Percentiles rank a stretch among this genome's conserved stretches.
Evolutionary conservation across 495 filamentous ascomycete species (phyloP).

Genomic region (Venustampulla echinocandica): DNA sequence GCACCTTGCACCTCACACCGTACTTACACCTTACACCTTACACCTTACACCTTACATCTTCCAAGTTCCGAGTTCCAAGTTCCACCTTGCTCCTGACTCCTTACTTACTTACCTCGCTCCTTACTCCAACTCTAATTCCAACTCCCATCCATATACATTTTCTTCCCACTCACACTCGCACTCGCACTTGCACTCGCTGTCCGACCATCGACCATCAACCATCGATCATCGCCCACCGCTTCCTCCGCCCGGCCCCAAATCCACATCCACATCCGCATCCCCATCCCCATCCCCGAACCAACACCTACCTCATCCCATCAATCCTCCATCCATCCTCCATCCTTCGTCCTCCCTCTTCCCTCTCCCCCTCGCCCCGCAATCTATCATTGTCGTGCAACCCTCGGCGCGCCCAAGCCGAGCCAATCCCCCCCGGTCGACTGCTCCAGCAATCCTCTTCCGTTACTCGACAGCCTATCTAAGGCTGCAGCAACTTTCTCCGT

Average conservation of each 20-base stretch:
- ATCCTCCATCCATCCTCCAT: conserved; percentile 10
- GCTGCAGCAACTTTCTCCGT: conserved; percentile 13
- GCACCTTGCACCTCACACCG: no score
- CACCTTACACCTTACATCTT: no score
- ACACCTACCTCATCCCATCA: background rate
- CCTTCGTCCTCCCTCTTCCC: conserved; percentile 13
- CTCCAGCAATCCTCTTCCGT: conserved; percentile 4
- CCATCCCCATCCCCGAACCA: conserved; percentile 18
- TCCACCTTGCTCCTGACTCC: background rate
- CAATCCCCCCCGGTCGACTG: conserved; percentile 7
- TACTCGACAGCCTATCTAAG: conserved; percentile 21
- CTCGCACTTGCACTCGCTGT: background rate
- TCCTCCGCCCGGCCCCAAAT: background rate
- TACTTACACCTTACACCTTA: no score
- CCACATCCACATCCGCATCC: conserved; percentile 3
- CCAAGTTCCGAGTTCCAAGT: no score
- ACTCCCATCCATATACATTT: background rate
- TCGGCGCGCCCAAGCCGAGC: conserved; percentile 18
- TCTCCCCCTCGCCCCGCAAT: conserved; percentile 18
- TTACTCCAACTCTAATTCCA: background rate
- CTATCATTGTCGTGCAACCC: conserved; percentile 12
- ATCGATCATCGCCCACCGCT: background rate
- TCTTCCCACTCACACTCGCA: background rate
- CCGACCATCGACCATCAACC: background rate
- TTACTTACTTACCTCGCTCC: background rate